phyloP scores from a whole-genome alignment of 1,139 yeast species.

The Yamadazyma oceani region DNA sequence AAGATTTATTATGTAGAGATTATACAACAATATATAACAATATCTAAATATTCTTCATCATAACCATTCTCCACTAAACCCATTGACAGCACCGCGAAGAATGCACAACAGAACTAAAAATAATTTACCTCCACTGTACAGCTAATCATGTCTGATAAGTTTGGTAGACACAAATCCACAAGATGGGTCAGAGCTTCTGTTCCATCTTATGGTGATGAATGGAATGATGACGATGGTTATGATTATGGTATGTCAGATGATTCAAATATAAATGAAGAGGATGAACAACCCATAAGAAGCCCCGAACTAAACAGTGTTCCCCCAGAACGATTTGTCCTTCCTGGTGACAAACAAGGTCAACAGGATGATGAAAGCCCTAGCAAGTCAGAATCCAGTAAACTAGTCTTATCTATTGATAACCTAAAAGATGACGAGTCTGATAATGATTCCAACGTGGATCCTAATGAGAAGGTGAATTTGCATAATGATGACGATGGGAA shows the following conservation, averaged over 20 bases:
- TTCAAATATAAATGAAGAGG: slow-evolving; percentile 1
- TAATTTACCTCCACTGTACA: too few relatives aligned
- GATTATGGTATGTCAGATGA: slow-evolving; percentile 22
- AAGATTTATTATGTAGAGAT: slow-evolving; percentile 42
- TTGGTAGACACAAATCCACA: slow-evolving; percentile 60
- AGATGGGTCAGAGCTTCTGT: slow-evolving; percentile 62
- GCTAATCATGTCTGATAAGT: slow-evolving; percentile 46
- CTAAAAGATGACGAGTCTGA: slow-evolving; percentile 19
- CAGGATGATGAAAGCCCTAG: slow-evolving; percentile 6
- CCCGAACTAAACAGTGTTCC: slow-evolving; percentile 13
- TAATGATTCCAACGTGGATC: slow-evolving; percentile 15
- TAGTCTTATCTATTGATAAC: slow-evolving; percentile 40
- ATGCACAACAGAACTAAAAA: too few relatives aligned
- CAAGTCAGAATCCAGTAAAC: slow-evolving; percentile 12
- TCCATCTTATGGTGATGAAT: slow-evolving; percentile 60
- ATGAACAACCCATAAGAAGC: slow-evolving; percentile 10
- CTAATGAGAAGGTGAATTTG: background rate
- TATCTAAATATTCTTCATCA: too few relatives aligned
- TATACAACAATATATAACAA: too few relatives aligned
- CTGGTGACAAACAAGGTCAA: slow-evolving; percentile 4
- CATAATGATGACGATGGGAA: slow-evolving; percentile 3
- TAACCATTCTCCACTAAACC: too few relatives aligned
- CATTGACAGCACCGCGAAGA: too few relatives aligned
- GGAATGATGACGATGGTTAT: slow-evolving; percentile 45
- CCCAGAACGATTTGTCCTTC: slow-evolving; percentile 19